phyloP scores from a whole-genome alignment of 2,329 filamentous ascomycete species.

The Furcasterigmium furcatum region DNA sequence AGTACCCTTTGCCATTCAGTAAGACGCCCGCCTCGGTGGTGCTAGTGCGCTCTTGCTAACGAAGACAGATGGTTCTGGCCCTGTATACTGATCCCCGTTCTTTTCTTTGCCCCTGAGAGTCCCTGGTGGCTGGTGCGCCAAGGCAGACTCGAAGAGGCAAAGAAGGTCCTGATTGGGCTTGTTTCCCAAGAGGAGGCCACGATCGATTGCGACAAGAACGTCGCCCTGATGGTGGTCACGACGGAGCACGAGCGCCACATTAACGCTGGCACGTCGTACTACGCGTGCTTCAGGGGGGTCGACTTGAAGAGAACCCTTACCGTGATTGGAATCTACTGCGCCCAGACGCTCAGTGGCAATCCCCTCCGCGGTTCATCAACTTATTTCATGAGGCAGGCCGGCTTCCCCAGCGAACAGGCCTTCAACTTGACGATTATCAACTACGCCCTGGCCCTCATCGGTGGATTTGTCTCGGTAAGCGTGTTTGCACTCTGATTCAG shows the following conservation, averaged over 20 bases:
- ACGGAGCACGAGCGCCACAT: neutral
- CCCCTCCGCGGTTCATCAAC: slow-evolving; percentile 28
- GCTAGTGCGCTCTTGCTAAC: neutral
- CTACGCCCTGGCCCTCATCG: slow-evolving; percentile 37
- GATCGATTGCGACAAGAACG: slow-evolving; percentile 21
- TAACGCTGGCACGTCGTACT: slow-evolving; percentile 20
- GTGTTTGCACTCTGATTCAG: neutral
- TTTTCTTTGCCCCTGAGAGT: slow-evolving; percentile 33
- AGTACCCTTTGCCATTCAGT: slow-evolving; percentile 44
- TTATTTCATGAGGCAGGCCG: slow-evolving; percentile 44
- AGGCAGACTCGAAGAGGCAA: slow-evolving; percentile 25
- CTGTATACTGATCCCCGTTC: slow-evolving; percentile 25
- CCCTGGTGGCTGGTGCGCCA: slow-evolving; percentile 38
- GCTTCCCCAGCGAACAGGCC: slow-evolving; percentile 29
- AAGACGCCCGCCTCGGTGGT: neutral
- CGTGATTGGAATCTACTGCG: slow-evolving; percentile 33
- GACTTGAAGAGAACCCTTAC: slow-evolving; percentile 44
- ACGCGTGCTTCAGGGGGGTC: slow-evolving; percentile 44
- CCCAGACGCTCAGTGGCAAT: slow-evolving; percentile 38
- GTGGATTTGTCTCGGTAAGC: slow-evolving; percentile 32
- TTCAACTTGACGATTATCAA: slow-evolving; percentile 38
- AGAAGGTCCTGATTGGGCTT: slow-evolving; percentile 24
- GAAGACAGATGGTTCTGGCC: slow-evolving; percentile 39
- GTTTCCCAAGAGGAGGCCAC: neutral
- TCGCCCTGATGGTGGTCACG: neutral